These are phyloP conservation scores for Alternaria hordeiaustralica DNA, from an alignment of 2,329 filamentous ascomycete genomes.

Conservation along the genomic window DNA sequence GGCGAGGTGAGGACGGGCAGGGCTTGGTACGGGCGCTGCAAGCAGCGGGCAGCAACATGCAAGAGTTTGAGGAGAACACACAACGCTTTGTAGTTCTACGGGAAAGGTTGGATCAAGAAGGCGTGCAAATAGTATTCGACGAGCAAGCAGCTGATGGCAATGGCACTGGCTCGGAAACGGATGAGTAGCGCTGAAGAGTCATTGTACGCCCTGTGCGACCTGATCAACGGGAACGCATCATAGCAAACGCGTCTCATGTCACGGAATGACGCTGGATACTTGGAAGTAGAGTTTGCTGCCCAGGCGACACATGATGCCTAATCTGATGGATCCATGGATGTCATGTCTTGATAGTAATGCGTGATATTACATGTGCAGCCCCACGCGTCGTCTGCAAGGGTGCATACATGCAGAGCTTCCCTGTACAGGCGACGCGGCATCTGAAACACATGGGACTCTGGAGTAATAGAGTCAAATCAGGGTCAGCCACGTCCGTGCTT, in stretches of 20 bases:
- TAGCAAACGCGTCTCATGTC: neutral
- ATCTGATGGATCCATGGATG: neutral
- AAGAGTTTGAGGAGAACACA: constrained; percentile 38
- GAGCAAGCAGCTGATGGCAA: constrained; percentile 8
- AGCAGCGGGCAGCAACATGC: constrained; percentile 27
- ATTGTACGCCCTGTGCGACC: neutral
- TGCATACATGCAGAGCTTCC: neutral
- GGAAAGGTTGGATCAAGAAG: constrained; percentile 29
- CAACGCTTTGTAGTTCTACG: constrained; percentile 30
- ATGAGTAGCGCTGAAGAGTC: constrained; percentile 8
- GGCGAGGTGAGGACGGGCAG: constrained; percentile 24
- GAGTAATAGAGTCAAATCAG: constrained; percentile 16
- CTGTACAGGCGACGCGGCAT: neutral
- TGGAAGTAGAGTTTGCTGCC: neutral
- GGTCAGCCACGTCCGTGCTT: constrained; percentile 19
- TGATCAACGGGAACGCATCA: neutral
- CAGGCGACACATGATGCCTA: constrained; percentile 4
- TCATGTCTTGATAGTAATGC: constrained; percentile 5
- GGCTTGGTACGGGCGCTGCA: constrained; percentile 27
- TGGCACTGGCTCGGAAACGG: constrained; percentile 17
- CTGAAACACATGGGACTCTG: constrained; percentile 3
- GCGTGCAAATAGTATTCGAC: constrained; percentile 37
- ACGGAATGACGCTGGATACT: neutral
- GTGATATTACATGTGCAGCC: constrained; percentile 6
- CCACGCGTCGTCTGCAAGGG: constrained; percentile 6